Evolutionary conservation across 2,329 filamentous ascomycete species (phyloP).

Genomic region (Didymella glomerata): DNA sequence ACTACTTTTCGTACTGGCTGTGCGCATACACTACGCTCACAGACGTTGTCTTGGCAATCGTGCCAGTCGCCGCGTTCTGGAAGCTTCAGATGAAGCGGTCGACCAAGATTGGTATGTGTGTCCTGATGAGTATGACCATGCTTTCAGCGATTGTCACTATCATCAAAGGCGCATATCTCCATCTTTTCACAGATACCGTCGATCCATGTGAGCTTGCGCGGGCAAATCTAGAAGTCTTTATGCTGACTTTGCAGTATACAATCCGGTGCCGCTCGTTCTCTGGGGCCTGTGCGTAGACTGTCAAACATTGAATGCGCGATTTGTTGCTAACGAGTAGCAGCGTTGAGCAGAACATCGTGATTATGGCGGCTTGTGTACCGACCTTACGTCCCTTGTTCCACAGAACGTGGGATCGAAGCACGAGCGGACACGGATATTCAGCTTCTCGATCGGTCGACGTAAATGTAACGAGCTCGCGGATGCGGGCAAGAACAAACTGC

Average conservation of each 20-base stretch:
- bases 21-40: conserved; percentile 22
- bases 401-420: conserved; percentile 12
- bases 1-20: conserved; percentile 22
- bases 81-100: conserved; percentile 19
- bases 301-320: background rate
- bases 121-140: conserved; percentile 23
- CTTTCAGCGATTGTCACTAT: conserved; percentile 21
- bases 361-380: conserved; percentile 24
- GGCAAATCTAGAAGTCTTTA: too few species aligned
- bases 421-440: background rate
- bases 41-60: conserved; percentile 17
- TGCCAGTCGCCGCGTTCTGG: conserved; percentile 16
- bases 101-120: conserved; percentile 17
- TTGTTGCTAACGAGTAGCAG: background rate
- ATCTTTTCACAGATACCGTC: conserved; percentile 14
- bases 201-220: conserved; percentile 3
- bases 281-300: conserved; percentile 16
- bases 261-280: conserved; percentile 14
- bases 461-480: background rate
- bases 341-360: conserved; percentile 22
- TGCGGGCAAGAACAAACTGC: background rate
- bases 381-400: conserved; percentile 23
- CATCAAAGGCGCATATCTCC: conserved; percentile 17
- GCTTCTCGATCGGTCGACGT: background rate
- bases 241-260: conserved; percentile 4